These are phyloP conservation scores for Quercus dentata DNA, from an alignment of 306 rosid genomes.

Conservation along the genomic window DNA sequence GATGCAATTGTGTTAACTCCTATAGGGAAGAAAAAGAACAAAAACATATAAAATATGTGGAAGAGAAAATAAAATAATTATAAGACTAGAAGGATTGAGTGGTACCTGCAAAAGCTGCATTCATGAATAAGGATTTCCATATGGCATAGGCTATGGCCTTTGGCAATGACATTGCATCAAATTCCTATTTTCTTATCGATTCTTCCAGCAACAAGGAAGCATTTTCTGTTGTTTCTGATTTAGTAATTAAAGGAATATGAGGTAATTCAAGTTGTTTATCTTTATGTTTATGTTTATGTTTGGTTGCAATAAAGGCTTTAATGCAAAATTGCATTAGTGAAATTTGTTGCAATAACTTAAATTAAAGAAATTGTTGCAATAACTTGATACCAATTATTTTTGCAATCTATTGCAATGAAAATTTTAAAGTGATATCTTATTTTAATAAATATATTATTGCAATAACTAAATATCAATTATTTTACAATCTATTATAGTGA, in stretches of 20 bases:
- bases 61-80: neutral
- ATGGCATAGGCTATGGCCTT: constrained; percentile 50
- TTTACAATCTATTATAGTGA: no score
- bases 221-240: constrained; percentile 54
- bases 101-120: constrained; percentile 77
- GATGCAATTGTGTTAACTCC: constrained; percentile 79
- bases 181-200: constrained; percentile 51
- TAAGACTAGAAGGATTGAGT: neutral
- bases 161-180: constrained; percentile 46
- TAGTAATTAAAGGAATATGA: constrained; percentile 67
- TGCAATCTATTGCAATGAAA: no score
- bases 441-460: no score
- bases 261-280: constrained; percentile 53
- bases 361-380: no score
- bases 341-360: constrained; percentile 1
- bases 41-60: constrained; percentile 3
- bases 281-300: constrained; percentile 21
- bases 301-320: no score
- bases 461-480: no score
- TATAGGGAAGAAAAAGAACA: constrained; percentile 15
- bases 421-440: no score
- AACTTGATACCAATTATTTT: no score
- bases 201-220: constrained; percentile 59
- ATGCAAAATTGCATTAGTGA: constrained; percentile 19
- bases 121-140: constrained; percentile 52